Base-by-base conservation (phyloP, 208 protist genomes). In the Herpetomonas tarakana region DNA sequence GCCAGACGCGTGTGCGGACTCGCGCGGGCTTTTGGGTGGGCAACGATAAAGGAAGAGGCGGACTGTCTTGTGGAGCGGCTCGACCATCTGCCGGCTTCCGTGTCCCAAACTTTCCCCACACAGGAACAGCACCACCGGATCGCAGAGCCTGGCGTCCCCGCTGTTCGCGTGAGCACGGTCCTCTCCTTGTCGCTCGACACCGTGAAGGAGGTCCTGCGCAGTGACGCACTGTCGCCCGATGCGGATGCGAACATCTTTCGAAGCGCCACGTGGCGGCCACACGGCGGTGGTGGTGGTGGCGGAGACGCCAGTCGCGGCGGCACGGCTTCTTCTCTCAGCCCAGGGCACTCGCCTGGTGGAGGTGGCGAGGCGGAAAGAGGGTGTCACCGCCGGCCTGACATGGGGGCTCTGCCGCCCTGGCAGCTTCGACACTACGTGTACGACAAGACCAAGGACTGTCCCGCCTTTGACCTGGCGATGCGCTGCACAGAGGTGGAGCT, bases 401-500 rank as follows among this genome's bases (percentile, higher is more conserved):
- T n/a, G n/a, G n/a, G n/a, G n/a, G n/a, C n/a, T n/a, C 14, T 41
- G 35, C 35, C 9, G 9, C 35, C 27, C 22, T 14, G 21, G 11
- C 62, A 66, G 19, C 6, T 70, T 31, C 73, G 62, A 18, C 68
- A 79, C 22, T 74, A 71, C 12, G 44, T 58, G 30, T 71, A 71
- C 52, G 61, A 47, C 21, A 52, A 49, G 11, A n/a, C 35, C 0
- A 38, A 26, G 0, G 58, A 61, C 50, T 28, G 44, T 0, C 31
- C 19, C 2, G 38, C 77, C 11, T 83, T 64, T 59, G 35, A 67
- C 9, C 27, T 63, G 31, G 18, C 47, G 38, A 39, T 80, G 28
- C 25, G 38, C 16, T 75, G 74, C 52, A 29, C 27, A 0, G 53
- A 70, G 3, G 29, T 35, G 1, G 47, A 58, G 39, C 24, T 65